These are phyloP conservation scores for Quercus engelmannii DNA, from an alignment of 306 rosid genomes.

Conservation along the genomic window DNA sequence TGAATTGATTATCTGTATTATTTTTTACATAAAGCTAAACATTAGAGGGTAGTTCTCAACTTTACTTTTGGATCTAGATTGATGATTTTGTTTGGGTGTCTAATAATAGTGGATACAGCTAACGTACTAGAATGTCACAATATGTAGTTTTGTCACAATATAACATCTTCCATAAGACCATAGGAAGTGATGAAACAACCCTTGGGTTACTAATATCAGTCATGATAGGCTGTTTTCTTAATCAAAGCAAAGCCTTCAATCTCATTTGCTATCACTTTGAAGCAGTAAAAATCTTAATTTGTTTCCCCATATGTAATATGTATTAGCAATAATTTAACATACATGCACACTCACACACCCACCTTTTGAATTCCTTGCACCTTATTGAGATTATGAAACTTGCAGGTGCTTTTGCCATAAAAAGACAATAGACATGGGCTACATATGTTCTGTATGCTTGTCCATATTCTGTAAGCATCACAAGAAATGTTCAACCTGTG, in stretches of 20 bases:
- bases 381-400: conserved; percentile 23
- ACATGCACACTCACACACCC: background rate
- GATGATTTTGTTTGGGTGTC: background rate
- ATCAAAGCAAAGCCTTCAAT: too few species aligned
- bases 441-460: conserved; percentile 90
- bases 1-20: background rate
- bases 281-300: too few species aligned
- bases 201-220: too few species aligned
- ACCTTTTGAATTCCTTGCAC: background rate
- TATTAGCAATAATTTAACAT: background rate
- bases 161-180: too few species aligned
- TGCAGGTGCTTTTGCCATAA: conserved; percentile 99
- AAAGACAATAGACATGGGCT: conserved; percentile 94
- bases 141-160: too few species aligned
- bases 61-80: background rate
- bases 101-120: background rate
- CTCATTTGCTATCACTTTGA: too few species aligned
- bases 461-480: conserved; percentile 97
- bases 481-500: conserved; percentile 95
- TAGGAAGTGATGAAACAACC: too few species aligned
- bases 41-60: background rate
- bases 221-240: too few species aligned
- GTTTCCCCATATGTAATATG: background rate
- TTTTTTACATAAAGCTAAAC: background rate
- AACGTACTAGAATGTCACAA: background rate